Evolutionary conservation across 208 protist genomes (phyloP).

Genomic region (Leishmania braziliensis): DNA sequence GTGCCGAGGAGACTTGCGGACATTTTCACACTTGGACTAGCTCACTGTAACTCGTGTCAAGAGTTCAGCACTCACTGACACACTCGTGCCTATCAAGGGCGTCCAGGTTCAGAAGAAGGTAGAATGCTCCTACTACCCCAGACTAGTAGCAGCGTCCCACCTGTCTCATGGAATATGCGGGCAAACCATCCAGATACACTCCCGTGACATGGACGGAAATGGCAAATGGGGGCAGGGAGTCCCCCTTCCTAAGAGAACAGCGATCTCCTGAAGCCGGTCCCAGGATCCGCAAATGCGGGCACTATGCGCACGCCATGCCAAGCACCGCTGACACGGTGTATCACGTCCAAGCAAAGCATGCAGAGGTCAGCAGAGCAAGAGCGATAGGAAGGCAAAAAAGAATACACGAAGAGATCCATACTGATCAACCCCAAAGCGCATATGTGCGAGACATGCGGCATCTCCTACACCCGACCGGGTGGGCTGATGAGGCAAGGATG

Average conservation of each 20-base stretch:
- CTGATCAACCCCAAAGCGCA: neutral
- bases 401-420: neutral
- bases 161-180: neutral
- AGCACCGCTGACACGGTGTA: neutral
- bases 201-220: neutral
- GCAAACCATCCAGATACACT: neutral
- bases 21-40: neutral
- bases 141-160: neutral
- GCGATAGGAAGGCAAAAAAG: neutral
- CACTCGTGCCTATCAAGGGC: neutral
- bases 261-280: neutral
- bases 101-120: neutral
- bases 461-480: neutral
- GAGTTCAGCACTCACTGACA: neutral
- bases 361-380: neutral
- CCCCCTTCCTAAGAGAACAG: neutral
- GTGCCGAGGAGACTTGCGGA: neutral
- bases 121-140: neutral
- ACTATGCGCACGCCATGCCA: neutral
- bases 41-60: neutral
- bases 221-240: neutral
- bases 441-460: neutral
- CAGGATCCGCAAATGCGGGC: neutral
- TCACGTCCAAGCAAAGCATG: neutral
- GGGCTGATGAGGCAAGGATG: neutral